Conservation (phyloP, 305 asterid species). For the Fraxinus dipetala region DNA sequence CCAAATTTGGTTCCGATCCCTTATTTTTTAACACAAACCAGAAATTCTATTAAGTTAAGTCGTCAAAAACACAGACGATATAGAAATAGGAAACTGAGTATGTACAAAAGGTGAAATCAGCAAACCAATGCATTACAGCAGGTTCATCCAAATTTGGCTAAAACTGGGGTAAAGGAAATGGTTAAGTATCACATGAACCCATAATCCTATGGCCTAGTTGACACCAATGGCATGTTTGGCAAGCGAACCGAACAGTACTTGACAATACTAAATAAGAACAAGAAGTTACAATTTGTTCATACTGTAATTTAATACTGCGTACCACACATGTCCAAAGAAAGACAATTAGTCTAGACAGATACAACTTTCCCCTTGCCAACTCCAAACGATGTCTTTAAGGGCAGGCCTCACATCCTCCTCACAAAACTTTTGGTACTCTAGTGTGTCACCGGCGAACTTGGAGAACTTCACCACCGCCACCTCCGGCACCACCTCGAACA, state of each 20-base stretch:
- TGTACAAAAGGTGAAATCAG: constrained; percentile 18
- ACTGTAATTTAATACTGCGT: background rate
- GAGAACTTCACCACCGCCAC: constrained; percentile 73
- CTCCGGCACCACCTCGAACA: constrained; percentile 79
- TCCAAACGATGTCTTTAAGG: constrained; percentile 72
- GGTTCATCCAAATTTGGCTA: constrained; percentile 34
- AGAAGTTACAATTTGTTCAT: background rate
- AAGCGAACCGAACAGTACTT: background rate
- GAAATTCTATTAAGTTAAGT: no score
- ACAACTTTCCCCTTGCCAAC: constrained; percentile 71
- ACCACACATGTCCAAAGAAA: background rate
- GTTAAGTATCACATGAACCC: background rate
- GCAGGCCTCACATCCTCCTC: constrained; percentile 71
- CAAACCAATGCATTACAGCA: background rate
- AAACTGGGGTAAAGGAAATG: background rate
- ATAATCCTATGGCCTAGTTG: background rate
- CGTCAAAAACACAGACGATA: no score
- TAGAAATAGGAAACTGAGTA: background rate
- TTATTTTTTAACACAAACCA: background rate
- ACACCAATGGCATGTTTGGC: background rate
- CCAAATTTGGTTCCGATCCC: background rate
- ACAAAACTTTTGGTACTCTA: constrained; percentile 59
- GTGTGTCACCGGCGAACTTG: constrained; percentile 62
- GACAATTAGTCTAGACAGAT: constrained; percentile 20
- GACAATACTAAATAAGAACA: background rate